Base-by-base conservation (phyloP, 2,329 filamentous ascomycete species). In the Cercospora sp. region DNA sequence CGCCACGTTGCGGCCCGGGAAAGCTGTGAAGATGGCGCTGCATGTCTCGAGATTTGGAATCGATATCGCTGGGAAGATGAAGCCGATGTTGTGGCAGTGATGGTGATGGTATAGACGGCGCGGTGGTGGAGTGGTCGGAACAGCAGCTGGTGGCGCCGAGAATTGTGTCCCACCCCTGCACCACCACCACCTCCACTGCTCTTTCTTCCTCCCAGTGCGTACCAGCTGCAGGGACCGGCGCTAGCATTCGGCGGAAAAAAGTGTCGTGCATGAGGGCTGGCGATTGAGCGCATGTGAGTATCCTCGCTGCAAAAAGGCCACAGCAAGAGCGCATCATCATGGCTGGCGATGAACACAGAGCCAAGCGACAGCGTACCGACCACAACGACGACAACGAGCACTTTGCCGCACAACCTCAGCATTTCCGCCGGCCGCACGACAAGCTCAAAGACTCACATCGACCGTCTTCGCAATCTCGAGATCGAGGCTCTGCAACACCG, bases 361-460 rank as follows among this genome's bases (percentile, higher is more conserved):
- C 70, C 64, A 73, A 73, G 66, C 67, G 71, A 45, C 71, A 70
- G 34, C 67, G 66, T 66, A 57, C 70, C 61, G 69, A 71, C 61
- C 34, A 69, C 57, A 87, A 91, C 72, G 83, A 86, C 66, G 87
- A 89, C 71, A 84, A 69, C 37, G 71, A 73, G 32, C 73, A 77
- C 58, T 89, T 87, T 71, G 82, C 83, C 5, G 71, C 73, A 16
- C 69, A 72, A 53, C 73, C 74, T 18, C 67, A 65, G 51, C 82
- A 86, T 5, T 83, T 84, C 21, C 84, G 53, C 83, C 82, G 69
- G 80, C 81, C 61, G 62, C 49, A 69, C 49, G 65, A 68, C 16
- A 63, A 34, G 61, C 40, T 51, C 26, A 63, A 53, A 32, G 40
- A 70, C 69, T 74, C 13, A 75, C 78, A 63, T 12, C 51, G 63